phyloP scores from a whole-genome alignment of 2,329 filamentous ascomycete genomes.

The Fusarium goolgardi region DNA sequence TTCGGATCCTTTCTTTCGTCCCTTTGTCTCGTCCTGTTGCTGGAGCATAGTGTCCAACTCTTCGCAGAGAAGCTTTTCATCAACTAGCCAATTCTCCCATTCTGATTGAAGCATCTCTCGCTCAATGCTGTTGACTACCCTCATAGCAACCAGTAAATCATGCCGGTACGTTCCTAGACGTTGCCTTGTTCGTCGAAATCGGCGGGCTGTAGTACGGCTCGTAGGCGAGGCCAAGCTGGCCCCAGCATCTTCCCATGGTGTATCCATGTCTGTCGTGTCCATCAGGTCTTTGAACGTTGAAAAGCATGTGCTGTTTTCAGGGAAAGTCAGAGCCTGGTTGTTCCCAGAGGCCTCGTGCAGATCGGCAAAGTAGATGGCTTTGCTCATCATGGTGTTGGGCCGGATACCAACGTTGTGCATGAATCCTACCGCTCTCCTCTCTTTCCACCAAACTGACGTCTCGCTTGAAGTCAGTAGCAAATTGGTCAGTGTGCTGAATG shows the following conservation, averaged over 20 bases:
- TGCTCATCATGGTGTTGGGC: conserved; percentile 84
- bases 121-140: conserved; percentile 90
- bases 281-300: conserved; percentile 70
- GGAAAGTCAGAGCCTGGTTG: conserved; percentile 50
- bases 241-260: conserved; percentile 65
- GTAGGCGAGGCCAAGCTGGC: conserved; percentile 59
- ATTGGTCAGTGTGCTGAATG: conserved; percentile 77
- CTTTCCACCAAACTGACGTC: conserved; percentile 83
- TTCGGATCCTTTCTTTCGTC: conserved; percentile 31
- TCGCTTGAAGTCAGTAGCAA: conserved; percentile 79
- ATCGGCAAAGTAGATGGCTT: conserved; percentile 84
- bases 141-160: conserved; percentile 89
- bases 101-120: conserved; percentile 85
- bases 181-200: conserved; percentile 83
- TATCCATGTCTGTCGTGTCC: conserved; percentile 68
- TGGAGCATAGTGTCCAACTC: conserved; percentile 64
- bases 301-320: conserved; percentile 67
- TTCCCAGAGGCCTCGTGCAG: conserved; percentile 72
- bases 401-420: conserved; percentile 85
- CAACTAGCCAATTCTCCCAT: conserved; percentile 91
- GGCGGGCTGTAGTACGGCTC: conserved; percentile 67
- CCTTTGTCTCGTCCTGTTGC: conserved; percentile 32
- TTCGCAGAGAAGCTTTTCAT: conserved; percentile 81
- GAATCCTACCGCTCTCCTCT: conserved; percentile 81
- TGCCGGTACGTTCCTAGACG: conserved; percentile 86